Evolutionary conservation across 768 basidiomycete genomes (phyloP).

Genomic region (Agaricus subrufescens): DNA sequence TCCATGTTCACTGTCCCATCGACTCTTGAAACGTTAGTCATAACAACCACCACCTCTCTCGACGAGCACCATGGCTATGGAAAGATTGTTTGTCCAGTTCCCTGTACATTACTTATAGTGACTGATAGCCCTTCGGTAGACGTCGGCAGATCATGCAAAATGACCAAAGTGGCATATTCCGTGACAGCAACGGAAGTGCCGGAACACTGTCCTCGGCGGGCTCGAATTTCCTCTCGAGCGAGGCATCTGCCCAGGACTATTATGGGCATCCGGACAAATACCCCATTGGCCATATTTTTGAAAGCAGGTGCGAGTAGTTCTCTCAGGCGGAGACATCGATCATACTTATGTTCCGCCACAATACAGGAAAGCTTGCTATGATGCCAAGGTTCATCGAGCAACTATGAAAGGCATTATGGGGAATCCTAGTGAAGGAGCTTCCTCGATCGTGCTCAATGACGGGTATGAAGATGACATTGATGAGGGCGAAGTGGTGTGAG

Average conservation of each 20-base stretch:
- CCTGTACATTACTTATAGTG: neutral
- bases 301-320: neutral
- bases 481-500: slow-evolving; percentile 33
- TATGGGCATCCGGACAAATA: slow-evolving; percentile 7
- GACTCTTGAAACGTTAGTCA: no score
- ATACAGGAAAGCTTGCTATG: slow-evolving; percentile 22
- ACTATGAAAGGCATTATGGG: slow-evolving; percentile 32
- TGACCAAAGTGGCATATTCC: slow-evolving; percentile 4
- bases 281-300: slow-evolving; percentile 1
- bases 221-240: neutral
- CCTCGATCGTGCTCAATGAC: slow-evolving; percentile 35
- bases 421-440: slow-evolving; percentile 25
- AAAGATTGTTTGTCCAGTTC: slow-evolving; percentile 1
- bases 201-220: neutral
- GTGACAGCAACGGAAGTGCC: neutral
- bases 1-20: no score
- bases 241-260: slow-evolving; percentile 2
- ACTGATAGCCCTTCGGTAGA: neutral
- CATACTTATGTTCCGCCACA: neutral
- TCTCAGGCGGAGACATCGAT: neutral
- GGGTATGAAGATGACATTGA: slow-evolving; percentile 39
- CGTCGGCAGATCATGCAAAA: slow-evolving; percentile 6
- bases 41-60: no score
- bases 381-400: slow-evolving; percentile 23
- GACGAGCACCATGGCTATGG: slow-evolving; percentile 3